Base-by-base conservation (phyloP, 768 basidiomycete species). In the Naganishia vishniacii region DNA sequence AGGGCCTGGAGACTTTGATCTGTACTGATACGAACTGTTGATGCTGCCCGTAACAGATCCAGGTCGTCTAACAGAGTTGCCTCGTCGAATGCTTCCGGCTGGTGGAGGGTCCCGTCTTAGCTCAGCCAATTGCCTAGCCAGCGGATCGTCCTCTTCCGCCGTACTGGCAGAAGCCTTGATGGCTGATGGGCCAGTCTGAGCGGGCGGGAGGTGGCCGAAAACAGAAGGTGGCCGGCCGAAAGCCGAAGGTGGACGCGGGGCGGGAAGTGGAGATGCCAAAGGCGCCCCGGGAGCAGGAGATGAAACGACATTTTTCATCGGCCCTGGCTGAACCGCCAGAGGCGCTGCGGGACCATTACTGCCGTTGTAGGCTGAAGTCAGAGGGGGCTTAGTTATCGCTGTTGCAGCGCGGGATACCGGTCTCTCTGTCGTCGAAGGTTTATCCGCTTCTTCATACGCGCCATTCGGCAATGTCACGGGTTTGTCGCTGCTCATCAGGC, bases 81-180 rank as follows among this genome's bases (percentile, higher is more conserved):
- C 70, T 1, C 74, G 60, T 25, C 75, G 48, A 16, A 77, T 70
- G 37, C 71, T 72, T 4, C 72, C 73, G 0, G 73, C 69, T 20
- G 71, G 72, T n/a, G 74, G 76, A 0, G 76, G 74, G 48, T 78
- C 74, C 46, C 69, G 65, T 45, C 76, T 66, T 12, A 79, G 72
- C 31, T 75, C 74, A 18, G 74, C 79, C 64, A 81, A 69, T 29
- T 78, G 77, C 58, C 74, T 73, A 16, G 79, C 78, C 71, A 81
- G 76, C 0, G 80, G 80, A 59, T 80, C 80, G 23, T 78, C 78
- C 56, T 77, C 76, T 18, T 74, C 72, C 16, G 75, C 68, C n/a
- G 23, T 45, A 28, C 44, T 44, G 8, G 53, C 26, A 25, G 64
- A 28, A 7, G 41, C 47, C 31, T 29, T 44, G 49, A 67, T 53